Base-by-base conservation (phyloP, 2,329 filamentous ascomycete genomes). In the Stachybotrys elegans region DNA sequence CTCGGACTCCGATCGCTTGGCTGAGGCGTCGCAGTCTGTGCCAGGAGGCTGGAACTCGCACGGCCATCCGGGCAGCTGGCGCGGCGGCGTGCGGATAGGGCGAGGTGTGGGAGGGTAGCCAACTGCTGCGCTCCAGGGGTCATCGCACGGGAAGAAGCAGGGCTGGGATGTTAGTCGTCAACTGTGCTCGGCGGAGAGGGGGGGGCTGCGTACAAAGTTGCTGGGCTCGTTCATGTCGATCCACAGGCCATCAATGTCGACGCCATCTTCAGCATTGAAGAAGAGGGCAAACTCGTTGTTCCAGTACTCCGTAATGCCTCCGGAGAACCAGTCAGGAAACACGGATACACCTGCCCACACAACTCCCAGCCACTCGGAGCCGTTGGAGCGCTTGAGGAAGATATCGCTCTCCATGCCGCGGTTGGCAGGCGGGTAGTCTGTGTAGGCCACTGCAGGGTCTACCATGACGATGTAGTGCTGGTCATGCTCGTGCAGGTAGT, bases 391-490 rank as follows among this genome's bases (percentile, higher is more conserved):
- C 35, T 69, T 65, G 13, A 78, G 57, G 54, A 75, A 79, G 45
- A 74, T 52, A 67, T 79, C 60, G 36, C 68, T 59, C 54, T 55
- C 62, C 5, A 72, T 54, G 5, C 71, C 72, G 11, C 65, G 60
- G 7, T 66, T 55, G n/a, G 71, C 59, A 3, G 69, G 51, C 0
- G 64, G 60, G 45, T 68, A 72, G 49, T 79, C 70, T 34, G 68
- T 65, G 44, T 74, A 77, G 9, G 74, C 72, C 27, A 78, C 71
- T 3, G 81, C 81, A 5, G 84, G 84, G 55, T 93, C 88, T 1
- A 92, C 84, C 80, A 93, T 93, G 38, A 91, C 67, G 22, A 88
- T 75, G 50, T 87, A 88, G 38, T 84, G 76, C 59, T 88, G 85
- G 39, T 85, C 65, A 46, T 81, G 73, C 3, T 65, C 60, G 57